phyloP scores from a whole-genome alignment of 352 stramenopile genomes.

The Pythium scleroteichum region DNA sequence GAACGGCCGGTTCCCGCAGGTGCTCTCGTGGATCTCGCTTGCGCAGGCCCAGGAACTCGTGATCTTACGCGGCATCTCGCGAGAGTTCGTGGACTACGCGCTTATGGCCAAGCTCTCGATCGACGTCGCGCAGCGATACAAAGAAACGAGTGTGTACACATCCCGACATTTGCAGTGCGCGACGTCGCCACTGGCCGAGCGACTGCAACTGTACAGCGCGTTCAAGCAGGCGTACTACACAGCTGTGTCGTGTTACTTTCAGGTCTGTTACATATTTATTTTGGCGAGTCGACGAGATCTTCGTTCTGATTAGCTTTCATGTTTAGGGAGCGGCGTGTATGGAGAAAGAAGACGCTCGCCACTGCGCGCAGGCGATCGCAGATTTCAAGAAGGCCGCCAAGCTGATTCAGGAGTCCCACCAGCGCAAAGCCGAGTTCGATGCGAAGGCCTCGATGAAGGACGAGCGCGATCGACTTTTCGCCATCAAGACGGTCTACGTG shows the following conservation, averaged over 20 bases:
- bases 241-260: slow-evolving; percentile 58
- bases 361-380: slow-evolving; percentile 58
- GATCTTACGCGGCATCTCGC: slow-evolving; percentile 56
- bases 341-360: slow-evolving; percentile 44
- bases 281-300: too few relatives aligned
- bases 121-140: slow-evolving; percentile 56
- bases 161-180: slow-evolving; percentile 37
- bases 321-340: slow-evolving; percentile 56
- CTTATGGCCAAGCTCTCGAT: slow-evolving; percentile 68
- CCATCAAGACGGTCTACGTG: slow-evolving; percentile 46
- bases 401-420: slow-evolving; percentile 35
- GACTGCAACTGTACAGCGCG: slow-evolving; percentile 44
- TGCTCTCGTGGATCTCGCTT: slow-evolving; percentile 58
- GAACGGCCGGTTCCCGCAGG: slow-evolving; percentile 43
- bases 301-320: too few relatives aligned
- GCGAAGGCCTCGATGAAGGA: slow-evolving; percentile 35
- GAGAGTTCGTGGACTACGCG: slow-evolving; percentile 59
- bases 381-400: slow-evolving; percentile 54
- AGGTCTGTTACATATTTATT: too few relatives aligned
- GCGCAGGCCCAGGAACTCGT: slow-evolving; percentile 70
- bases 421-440: slow-evolving; percentile 44
- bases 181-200: slow-evolving; percentile 39
- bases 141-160: slow-evolving; percentile 37
- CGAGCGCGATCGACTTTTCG: slow-evolving; percentile 37
- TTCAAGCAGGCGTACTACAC: slow-evolving; percentile 70